These are phyloP conservation scores for Exophiala aquamarina DNA, from an alignment of 2,329 filamentous ascomycete species.

Conservation along the genomic window DNA sequence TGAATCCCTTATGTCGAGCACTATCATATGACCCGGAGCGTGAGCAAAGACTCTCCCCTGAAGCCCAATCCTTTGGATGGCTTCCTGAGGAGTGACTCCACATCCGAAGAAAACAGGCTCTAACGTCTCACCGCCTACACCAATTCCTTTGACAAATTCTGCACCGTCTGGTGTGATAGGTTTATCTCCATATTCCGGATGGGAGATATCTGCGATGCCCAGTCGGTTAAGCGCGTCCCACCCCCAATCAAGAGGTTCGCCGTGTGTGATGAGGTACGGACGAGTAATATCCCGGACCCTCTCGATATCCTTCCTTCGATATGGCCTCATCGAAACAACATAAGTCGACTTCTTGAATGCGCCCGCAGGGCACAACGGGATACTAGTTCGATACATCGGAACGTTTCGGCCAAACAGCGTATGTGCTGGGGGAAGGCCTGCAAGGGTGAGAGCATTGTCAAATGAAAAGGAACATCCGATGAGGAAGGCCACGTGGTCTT, in stretches of 20 bases:
- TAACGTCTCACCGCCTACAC: conserved; percentile 39
- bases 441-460: conserved; percentile 54
- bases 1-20: conserved; percentile 48
- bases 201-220: conserved; percentile 55
- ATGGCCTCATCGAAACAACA: conserved; percentile 66
- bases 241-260: conserved; percentile 65
- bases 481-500: conserved; percentile 61
- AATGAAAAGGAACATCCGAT: conserved; percentile 67
- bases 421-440: conserved; percentile 56
- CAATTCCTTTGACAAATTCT: conserved; percentile 16
- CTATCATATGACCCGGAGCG: conserved; percentile 62
- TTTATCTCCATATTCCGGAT: conserved; percentile 59
- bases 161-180: conserved; percentile 42
- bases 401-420: conserved; percentile 51
- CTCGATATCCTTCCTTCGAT: conserved; percentile 51
- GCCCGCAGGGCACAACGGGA: conserved; percentile 58
- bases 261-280: conserved; percentile 58
- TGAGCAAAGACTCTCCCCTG: conserved; percentile 61
- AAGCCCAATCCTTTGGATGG: conserved; percentile 57
- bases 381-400: conserved; percentile 61
- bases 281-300: conserved; percentile 57
- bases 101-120: conserved; percentile 65
- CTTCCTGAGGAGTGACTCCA: conserved; percentile 66
- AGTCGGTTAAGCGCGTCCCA: conserved; percentile 56
- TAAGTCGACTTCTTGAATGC: conserved; percentile 56